These are phyloP conservation scores for Pulveroboletus frians DNA, from an alignment of 768 basidiomycete species.

Conservation along the genomic window DNA sequence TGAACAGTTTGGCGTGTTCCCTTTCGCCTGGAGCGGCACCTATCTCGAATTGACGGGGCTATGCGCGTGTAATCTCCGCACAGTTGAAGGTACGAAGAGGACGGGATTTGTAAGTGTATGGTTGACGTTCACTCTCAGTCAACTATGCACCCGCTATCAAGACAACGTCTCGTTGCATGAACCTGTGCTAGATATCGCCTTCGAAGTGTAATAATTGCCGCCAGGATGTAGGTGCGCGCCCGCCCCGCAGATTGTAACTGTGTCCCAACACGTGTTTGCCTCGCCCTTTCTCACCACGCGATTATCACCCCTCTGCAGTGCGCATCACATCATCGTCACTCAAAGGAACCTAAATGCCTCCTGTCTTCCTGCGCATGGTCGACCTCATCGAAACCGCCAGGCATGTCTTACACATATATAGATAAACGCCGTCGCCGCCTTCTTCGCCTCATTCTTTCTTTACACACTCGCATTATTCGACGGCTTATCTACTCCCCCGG, in stretches of 20 bases:
- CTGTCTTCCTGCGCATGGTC: constrained; percentile 27
- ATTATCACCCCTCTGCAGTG: constrained; percentile 31
- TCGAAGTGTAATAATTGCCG: neutral
- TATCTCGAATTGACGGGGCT: constrained; percentile 11
- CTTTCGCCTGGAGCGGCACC: constrained; percentile 8
- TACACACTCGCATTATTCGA: constrained; percentile 15
- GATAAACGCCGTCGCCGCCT: constrained; percentile 20
- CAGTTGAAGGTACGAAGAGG: neutral
- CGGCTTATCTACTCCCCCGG: constrained; percentile 5
- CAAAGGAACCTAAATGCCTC: constrained; percentile 18
- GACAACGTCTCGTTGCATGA: constrained; percentile 4
- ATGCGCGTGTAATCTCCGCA: constrained; percentile 22
- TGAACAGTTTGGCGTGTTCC: neutral
- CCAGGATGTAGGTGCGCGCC: constrained; percentile 10
- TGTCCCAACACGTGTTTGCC: constrained; percentile 29
- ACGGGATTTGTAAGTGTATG: neutral
- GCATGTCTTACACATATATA: constrained; percentile 28
- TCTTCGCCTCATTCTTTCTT: constrained; percentile 18
- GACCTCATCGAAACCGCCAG: constrained; percentile 35
- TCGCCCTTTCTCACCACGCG: constrained; percentile 27
- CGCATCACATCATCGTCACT: constrained; percentile 28
- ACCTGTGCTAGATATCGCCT: constrained; percentile 14
- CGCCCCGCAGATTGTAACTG: constrained; percentile 8
- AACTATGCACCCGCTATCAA: constrained; percentile 1
- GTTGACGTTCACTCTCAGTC: neutral